Base-by-base conservation (phyloP, 352 stramenopile species). In the Globisporangium nagaii region DNA sequence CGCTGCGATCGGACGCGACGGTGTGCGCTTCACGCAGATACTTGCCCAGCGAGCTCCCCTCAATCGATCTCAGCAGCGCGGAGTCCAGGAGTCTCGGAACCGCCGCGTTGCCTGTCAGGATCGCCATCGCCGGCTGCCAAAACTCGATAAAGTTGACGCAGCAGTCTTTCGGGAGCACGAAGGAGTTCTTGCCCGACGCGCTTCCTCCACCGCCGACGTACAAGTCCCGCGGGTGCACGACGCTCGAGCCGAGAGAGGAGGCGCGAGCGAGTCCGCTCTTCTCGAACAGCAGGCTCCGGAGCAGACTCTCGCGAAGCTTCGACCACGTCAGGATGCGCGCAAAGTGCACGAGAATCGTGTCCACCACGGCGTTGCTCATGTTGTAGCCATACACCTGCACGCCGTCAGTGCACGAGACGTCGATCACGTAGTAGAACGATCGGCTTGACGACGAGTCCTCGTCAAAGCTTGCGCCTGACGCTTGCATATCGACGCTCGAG, bases 341-440 rank as follows among this genome's bases (percentile, higher is more conserved):
- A 9, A 85, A 49, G 36, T 87, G 66, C 8, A 73, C 66, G 3
- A 76, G 54, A 24, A 93, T 57, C 2, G 63, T 65, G 20, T 93
- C 83, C 15, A 87, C 60, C 13, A 91, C 61, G 39, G 70, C 62
- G 1, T 62, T 56, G 37, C 81, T 89, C 71, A 91, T 79, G 50
- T 93, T 93, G 67, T 93, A 93, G 42, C 72, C 83, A 44, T 84
- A 88, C 19, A 88, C 59, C 0, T 63, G 63, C 24, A 93, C 39
- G 0, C 83, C 83, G 28, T 69, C 76, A n/a, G 45, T 67, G 8
- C 68, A 67, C 1, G 79, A 93, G 10, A 93, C 37, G 27, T 89
- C 76, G 17, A 90, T 52, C 27, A 90, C 60, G 47, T 89, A 91
- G 42, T 88, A 93, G 42, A 91, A 84, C 12, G 76, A 84, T 28